These are phyloP conservation scores for Globisporangium lucens DNA, from an alignment of 352 stramenopile genomes.

Conservation along the genomic window DNA sequence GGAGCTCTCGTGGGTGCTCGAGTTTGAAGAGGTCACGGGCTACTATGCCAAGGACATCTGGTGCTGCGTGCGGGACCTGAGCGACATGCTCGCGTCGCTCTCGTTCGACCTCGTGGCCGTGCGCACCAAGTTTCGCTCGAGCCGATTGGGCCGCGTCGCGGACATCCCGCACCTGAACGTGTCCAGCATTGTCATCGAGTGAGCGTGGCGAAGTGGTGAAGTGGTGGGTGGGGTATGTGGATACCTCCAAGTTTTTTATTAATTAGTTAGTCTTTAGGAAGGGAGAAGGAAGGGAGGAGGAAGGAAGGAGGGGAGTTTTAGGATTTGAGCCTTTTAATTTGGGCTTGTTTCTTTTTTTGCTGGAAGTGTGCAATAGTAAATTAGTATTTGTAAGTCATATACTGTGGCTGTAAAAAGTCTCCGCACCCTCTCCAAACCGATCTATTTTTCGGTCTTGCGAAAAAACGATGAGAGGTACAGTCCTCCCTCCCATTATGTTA, in stretches of 20 bases:
- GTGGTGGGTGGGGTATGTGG: too few species aligned
- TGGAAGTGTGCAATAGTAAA: neutral
- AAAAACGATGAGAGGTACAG: too few species aligned
- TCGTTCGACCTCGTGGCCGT: conserved; percentile 40
- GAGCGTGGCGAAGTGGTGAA: neutral
- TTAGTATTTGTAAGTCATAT: conserved; percentile 1
- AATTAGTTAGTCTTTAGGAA: conserved; percentile 1
- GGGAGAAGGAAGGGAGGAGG: neutral
- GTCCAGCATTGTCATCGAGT: conserved; percentile 16
- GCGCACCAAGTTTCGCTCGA: conserved; percentile 39
- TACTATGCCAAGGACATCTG: conserved; percentile 38
- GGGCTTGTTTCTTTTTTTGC: neutral
- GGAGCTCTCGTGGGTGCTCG: conserved; percentile 41
- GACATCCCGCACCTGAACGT: conserved; percentile 20
- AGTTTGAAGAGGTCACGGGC: conserved; percentile 44
- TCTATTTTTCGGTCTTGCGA: too few species aligned
- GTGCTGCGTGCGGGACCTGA: conserved; percentile 37
- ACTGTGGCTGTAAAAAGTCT: too few species aligned
- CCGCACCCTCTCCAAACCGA: too few species aligned
- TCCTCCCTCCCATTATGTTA: too few species aligned
- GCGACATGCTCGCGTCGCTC: conserved; percentile 32
- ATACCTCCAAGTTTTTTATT: neutral
- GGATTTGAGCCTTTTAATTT: neutral
- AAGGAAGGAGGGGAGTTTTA: neutral
- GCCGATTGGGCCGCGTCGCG: conserved; percentile 17